Percentiles rank a stretch among this genome's conserved stretches.
These are phyloP conservation scores for Amanita brunnescens DNA, from an alignment of 768 basidiomycete species.

Conservation along the genomic window DNA sequence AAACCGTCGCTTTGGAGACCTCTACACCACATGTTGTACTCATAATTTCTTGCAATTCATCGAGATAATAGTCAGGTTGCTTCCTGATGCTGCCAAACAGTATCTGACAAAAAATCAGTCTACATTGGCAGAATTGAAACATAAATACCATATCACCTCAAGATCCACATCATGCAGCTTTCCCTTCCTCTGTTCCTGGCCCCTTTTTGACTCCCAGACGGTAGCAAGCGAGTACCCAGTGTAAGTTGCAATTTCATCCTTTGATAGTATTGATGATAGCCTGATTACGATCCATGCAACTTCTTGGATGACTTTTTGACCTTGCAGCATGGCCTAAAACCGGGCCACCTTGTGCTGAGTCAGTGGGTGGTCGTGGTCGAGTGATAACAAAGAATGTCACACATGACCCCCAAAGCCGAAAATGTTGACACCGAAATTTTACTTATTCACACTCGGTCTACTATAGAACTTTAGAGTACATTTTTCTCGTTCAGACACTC, in stretches of 20 bases:
- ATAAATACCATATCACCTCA: not conserved
- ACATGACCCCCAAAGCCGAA: constrained; percentile 1
- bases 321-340: not conserved
- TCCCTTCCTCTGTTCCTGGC: constrained; percentile 3
- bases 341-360: constrained; percentile 1
- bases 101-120: too few species aligned
- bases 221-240: not conserved
- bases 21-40: not conserved
- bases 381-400: constrained; percentile 2
- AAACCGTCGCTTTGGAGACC: constrained; percentile 7
- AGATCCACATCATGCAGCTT: not conserved
- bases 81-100: not conserved
- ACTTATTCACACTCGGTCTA: too few species aligned
- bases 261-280: not conserved
- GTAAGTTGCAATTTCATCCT: not conserved
- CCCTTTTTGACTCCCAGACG: not conserved
- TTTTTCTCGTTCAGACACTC: too few species aligned
- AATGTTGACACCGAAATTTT: not conserved
- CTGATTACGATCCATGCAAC: not conserved
- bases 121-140: not conserved
- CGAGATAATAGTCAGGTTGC: constrained; percentile 7
- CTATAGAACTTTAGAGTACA: too few species aligned
- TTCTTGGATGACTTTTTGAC: not conserved
- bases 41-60: constrained; percentile 5
- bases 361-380: not conserved